Conservation (phyloP, 2,329 filamentous ascomycete species). For the Massarina eburnea region DNA sequence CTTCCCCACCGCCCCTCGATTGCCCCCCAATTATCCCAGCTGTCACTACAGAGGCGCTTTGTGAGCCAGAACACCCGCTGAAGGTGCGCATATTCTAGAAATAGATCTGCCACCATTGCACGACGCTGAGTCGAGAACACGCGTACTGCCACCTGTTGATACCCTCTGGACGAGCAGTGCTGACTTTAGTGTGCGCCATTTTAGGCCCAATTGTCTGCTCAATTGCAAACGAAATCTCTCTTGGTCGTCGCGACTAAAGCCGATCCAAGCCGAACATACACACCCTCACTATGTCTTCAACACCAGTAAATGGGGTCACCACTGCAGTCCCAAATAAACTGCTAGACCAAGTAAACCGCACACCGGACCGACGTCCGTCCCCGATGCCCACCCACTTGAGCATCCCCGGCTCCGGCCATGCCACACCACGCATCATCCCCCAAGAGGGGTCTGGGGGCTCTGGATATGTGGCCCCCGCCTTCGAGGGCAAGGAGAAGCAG, state of each 20-base stretch:
- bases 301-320: conserved; percentile 31
- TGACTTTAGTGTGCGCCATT: no score
- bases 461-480: conserved; percentile 92
- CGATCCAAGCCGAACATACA: conserved; percentile 5
- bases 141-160: neutral
- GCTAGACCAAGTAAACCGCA: conserved; percentile 56
- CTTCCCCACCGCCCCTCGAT: neutral
- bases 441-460: conserved; percentile 77
- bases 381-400: conserved; percentile 86
- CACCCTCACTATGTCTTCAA: conserved; percentile 30
- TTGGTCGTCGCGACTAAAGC: neutral
- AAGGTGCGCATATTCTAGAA: no score
- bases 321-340: conserved; percentile 54
- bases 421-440: conserved; percentile 70
- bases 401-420: conserved; percentile 60
- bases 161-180: no score
- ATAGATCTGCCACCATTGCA: no score
- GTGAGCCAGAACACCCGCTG: no score
- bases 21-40: no score
- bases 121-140: no score
- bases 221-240: no score
- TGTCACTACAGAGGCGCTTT: no score
- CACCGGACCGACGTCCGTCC: conserved; percentile 69
- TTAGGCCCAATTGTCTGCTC: neutral
- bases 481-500: conserved; percentile 89